Conservation (phyloP, 1,284 basidiomycete genomes). For the Cutaneotrichosporon sp. region DNA sequence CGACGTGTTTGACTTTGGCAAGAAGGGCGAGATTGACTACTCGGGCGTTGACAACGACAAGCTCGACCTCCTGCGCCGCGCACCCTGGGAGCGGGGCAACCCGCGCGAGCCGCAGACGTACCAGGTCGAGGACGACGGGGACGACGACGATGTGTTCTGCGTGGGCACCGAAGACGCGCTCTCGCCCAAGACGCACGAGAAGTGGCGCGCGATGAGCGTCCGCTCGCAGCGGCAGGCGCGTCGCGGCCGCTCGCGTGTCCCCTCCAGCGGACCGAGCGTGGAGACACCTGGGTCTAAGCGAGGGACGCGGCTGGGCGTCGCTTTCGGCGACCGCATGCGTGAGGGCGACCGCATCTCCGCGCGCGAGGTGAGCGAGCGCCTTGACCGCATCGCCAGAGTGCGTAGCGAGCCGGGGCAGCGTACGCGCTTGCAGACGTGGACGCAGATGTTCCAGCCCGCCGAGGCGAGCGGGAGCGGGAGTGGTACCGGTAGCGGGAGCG, state of each 20-base stretch:
- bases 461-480: conserved; percentile 2
- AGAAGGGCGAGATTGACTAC: conserved; percentile 16
- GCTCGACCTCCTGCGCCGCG: conserved; percentile 39
- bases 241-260: background rate
- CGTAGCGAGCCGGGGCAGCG: background rate
- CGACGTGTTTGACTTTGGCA: conserved; percentile 51
- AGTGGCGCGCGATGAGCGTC: conserved; percentile 12
- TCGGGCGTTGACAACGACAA: conserved; percentile 43
- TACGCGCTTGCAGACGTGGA: background rate
- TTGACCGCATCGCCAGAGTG: background rate
- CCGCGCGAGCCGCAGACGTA: conserved; percentile 39
- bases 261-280: background rate
- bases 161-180: conserved; percentile 1
- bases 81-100: conserved; percentile 42
- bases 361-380: background rate
- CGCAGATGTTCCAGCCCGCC: background rate
- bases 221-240: background rate
- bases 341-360: background rate
- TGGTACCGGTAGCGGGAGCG: conserved; percentile 3
- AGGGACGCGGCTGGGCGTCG: background rate
- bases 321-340: background rate
- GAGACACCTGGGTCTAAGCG: background rate
- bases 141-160: conserved; percentile 5
- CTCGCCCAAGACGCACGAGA: conserved; percentile 6
- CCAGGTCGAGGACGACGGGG: conserved; percentile 28